These are phyloP conservation scores for Coniophora puteana DNA, from an alignment of 1,284 basidiomycete species.

Conservation along the genomic window DNA sequence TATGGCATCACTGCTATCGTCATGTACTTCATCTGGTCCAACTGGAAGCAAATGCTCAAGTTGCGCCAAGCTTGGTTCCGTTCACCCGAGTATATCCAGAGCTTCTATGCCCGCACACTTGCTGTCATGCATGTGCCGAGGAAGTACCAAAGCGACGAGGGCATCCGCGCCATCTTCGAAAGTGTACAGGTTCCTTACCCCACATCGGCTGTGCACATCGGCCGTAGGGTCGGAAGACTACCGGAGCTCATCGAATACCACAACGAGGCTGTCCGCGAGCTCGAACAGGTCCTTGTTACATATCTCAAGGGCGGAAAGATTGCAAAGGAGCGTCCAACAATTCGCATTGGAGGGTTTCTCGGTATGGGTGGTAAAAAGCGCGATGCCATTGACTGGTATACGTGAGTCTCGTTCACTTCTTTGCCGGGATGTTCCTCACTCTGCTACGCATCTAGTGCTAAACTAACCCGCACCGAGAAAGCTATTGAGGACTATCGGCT, in stretches of 20 bases:
- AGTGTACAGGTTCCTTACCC: conserved; percentile 69
- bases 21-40: conserved; percentile 55
- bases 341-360: conserved; percentile 62
- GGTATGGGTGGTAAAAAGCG: conserved; percentile 66
- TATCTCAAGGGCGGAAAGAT: conserved; percentile 71
- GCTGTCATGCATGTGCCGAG: conserved; percentile 61
- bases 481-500: conserved; percentile 77
- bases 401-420: conserved; percentile 31
- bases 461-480: conserved; percentile 72
- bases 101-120: conserved; percentile 66
- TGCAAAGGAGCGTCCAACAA: conserved; percentile 63
- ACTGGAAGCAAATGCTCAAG: conserved; percentile 61
- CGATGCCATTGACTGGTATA: conserved; percentile 75
- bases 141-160: conserved; percentile 66
- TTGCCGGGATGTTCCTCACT: conserved; percentile 12
- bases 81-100: conserved; percentile 59
- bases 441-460: conserved; percentile 43
- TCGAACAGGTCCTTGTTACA: conserved; percentile 72
- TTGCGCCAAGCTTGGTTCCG: conserved; percentile 62
- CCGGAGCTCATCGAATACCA: conserved; percentile 74
- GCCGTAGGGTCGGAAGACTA: conserved; percentile 61
- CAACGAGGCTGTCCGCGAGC: conserved; percentile 71
- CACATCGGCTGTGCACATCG: conserved; percentile 71
- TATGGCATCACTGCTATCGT: conserved; percentile 59
- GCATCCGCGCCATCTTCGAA: conserved; percentile 62